These are phyloP conservation scores for Ophiosphaerella herpotricha DNA, from an alignment of 2,329 filamentous ascomycete species.

Conservation along the genomic window DNA sequence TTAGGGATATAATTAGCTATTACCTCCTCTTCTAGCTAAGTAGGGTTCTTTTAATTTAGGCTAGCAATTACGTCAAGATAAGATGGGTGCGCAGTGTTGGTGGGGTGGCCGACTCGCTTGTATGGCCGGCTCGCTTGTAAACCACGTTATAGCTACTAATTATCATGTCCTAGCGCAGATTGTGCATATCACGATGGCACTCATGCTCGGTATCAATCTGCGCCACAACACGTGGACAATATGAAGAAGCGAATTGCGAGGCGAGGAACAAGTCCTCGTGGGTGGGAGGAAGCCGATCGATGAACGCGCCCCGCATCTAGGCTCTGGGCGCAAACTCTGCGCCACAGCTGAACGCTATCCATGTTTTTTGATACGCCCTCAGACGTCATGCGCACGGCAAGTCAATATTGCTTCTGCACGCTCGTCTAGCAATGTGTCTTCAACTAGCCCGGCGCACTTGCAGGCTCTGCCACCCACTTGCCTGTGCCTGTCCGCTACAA, in stretches of 20 bases:
- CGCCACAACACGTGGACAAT: slow-evolving; percentile 6
- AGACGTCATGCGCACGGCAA: slow-evolving; percentile 37
- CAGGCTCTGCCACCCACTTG: neutral
- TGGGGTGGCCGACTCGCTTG: no score
- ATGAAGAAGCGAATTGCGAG: slow-evolving; percentile 16
- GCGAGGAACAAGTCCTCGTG: slow-evolving; percentile 13
- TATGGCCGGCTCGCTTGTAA: no score
- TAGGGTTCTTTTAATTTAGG: no score
- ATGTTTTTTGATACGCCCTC: slow-evolving; percentile 20
- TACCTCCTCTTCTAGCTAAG: no score
- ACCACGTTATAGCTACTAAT: no score
- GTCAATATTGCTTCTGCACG: slow-evolving; percentile 14
- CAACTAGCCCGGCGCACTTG: neutral
- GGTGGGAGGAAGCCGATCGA: slow-evolving; percentile 13
- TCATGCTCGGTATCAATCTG: no score
- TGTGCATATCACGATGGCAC: no score
- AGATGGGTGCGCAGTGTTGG: no score
- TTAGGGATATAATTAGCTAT: no score
- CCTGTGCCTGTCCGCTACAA: neutral
- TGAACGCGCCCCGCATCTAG: slow-evolving; percentile 28
- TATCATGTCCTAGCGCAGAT: no score
- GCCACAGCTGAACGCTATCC: slow-evolving; percentile 27
- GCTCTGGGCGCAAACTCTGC: slow-evolving; percentile 24
- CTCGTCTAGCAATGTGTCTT: neutral
- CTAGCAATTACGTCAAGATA: no score